Conservation (phyloP, 768 basidiomycete species). For the Boletus eberwhitei region DNA sequence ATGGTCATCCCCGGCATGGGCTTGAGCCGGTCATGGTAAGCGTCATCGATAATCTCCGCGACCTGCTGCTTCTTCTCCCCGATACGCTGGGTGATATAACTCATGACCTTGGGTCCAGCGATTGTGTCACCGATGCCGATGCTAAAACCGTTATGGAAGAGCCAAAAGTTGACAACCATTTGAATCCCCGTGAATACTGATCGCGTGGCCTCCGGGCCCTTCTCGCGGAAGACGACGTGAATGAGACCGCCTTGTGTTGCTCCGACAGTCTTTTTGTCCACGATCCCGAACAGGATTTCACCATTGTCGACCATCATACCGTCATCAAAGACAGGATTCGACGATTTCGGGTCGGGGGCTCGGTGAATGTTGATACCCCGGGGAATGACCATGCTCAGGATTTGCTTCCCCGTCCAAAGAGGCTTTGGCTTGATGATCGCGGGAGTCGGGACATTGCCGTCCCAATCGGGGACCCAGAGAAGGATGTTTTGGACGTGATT, state of each 20-base stretch:
- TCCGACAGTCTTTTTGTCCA: constrained; percentile 99
- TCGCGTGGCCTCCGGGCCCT: constrained; percentile 88
- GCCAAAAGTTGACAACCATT: constrained; percentile 96
- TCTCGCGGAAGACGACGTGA: constrained; percentile 96
- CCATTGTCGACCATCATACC: constrained; percentile 97
- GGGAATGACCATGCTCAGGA: constrained; percentile 88
- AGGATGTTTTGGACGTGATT: constrained; percentile 94
- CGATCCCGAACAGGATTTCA: constrained; percentile 90
- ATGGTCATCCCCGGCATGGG: constrained; percentile 98
- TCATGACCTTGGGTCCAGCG: constrained; percentile 87
- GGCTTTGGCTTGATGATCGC: constrained; percentile 96
- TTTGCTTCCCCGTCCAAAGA: constrained; percentile 97
- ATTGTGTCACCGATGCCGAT: constrained; percentile 99
- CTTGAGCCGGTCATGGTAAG: constrained; percentile 83
- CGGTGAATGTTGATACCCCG: constrained; percentile 93
- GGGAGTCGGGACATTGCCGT: constrained; percentile 87
- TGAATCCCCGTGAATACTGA: constrained; percentile 92
- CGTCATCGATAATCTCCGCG: constrained; percentile 73
- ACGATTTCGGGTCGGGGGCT: constrained; percentile 72
- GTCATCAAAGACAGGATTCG: constrained; percentile 84
- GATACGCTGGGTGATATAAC: constrained; percentile 78
- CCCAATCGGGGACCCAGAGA: constrained; percentile 98
- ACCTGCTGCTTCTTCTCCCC: constrained; percentile 78
- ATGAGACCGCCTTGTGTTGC: constrained; percentile 92
- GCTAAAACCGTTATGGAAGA: constrained; percentile 98